Evolutionary conservation across 257 asterid species (phyloP).

Genomic region (Anisodus tanguticus): DNA sequence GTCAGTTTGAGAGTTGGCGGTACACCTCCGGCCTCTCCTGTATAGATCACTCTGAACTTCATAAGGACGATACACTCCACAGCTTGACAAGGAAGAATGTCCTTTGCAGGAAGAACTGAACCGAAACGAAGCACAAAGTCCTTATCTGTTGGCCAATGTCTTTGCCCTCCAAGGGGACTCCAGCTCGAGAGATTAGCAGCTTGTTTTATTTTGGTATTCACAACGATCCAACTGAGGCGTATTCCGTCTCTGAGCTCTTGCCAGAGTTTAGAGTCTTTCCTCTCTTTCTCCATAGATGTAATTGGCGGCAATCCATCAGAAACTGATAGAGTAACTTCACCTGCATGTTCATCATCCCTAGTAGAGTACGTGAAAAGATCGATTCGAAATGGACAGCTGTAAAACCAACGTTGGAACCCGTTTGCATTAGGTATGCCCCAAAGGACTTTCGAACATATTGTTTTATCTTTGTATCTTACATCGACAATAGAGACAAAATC

Average conservation of each 20-base stretch:
- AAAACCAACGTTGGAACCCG: slow-evolving; percentile 71
- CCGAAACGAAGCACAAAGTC: slow-evolving; percentile 86
- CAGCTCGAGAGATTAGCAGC: slow-evolving; percentile 89
- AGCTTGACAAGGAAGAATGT: slow-evolving; percentile 72
- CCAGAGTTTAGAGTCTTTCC: slow-evolving; percentile 90
- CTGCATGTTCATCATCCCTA: slow-evolving; percentile 51
- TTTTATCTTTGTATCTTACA: slow-evolving; percentile 63
- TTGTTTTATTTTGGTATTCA: slow-evolving; percentile 67
- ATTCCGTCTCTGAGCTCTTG: slow-evolving; percentile 74
- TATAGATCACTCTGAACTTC: slow-evolving; percentile 59
- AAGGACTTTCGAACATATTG: slow-evolving; percentile 70
- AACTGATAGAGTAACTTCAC: slow-evolving; percentile 54
- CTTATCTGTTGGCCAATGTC: slow-evolving; percentile 89
- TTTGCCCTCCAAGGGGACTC: slow-evolving; percentile 81
- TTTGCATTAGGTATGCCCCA: slow-evolving; percentile 85
- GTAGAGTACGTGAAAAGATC: slow-evolving; percentile 65
- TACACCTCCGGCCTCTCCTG: slow-evolving; percentile 47
- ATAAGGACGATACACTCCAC: slow-evolving; percentile 77
- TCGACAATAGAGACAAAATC: slow-evolving; percentile 90
- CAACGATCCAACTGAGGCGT: slow-evolving; percentile 83
- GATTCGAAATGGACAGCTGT: slow-evolving; percentile 74
- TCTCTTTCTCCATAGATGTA: slow-evolving; percentile 66
- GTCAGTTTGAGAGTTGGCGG: slow-evolving; percentile 56
- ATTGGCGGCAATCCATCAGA: slow-evolving; percentile 69
- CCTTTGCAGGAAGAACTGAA: slow-evolving; percentile 78